A percentile compares a stretch with the other conserved stretches of the same genome.
phyloP scores from a whole-genome alignment of 768 basidiomycete species.

The Boletus tylopilopsis region DNA sequence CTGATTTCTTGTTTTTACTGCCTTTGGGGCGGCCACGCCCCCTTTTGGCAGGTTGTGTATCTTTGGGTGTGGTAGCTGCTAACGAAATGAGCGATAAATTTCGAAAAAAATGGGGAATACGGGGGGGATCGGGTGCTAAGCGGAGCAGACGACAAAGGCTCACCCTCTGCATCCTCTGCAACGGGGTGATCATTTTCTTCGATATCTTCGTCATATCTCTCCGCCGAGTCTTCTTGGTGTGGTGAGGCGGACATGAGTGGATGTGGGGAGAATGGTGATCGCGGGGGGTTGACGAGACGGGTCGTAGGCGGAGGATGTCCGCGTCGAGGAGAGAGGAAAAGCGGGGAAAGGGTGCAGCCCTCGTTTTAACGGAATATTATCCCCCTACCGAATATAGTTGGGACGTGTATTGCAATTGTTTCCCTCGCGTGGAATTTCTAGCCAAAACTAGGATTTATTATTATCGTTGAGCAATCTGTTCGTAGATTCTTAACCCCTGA shows the following conservation, averaged over 20 bases:
- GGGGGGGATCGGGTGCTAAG: conserved; percentile 10
- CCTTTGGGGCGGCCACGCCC: conserved; percentile 88
- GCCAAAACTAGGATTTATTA: conserved; percentile 57
- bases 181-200: conserved; percentile 46
- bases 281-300: conserved; percentile 23
- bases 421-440: conserved; percentile 59
- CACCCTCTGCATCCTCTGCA: conserved; percentile 30
- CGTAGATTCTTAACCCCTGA: conserved; percentile 51
- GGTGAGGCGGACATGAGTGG: conserved; percentile 61
- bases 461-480: conserved; percentile 52
- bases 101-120: conserved; percentile 16
- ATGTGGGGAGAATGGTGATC: conserved; percentile 18
- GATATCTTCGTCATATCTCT: conserved; percentile 60
- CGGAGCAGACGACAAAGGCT: conserved; percentile 14
- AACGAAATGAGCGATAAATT: conserved; percentile 21
- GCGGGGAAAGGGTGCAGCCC: conserved; percentile 61
- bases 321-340: conserved; percentile 47
- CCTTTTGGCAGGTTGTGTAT: conserved; percentile 53
- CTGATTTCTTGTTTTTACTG: conserved; percentile 68
- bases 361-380: conserved; percentile 75
- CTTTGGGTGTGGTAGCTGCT: conserved; percentile 40
- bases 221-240: conserved; percentile 48
- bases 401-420: conserved; percentile 58
- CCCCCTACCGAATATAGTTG: conserved; percentile 69
- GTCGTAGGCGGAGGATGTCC: conserved; percentile 23